These are phyloP conservation scores for Nicotiana otophora DNA, from an alignment of 257 asterid species.

Conservation along the genomic window DNA sequence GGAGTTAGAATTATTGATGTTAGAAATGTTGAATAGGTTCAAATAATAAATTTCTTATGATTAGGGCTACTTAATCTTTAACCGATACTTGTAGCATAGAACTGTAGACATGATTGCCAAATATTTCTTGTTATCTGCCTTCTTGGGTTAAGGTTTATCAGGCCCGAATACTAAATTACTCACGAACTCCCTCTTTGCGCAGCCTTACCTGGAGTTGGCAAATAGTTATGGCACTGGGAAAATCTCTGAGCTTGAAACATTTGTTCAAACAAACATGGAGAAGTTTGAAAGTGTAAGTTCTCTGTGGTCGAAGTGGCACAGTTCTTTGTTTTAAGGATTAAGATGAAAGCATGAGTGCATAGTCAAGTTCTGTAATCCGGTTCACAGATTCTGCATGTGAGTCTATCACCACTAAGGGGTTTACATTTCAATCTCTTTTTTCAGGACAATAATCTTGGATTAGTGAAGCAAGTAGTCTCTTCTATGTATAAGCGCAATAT, in stretches of 20 bases:
- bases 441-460: slow-evolving; percentile 86
- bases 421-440: slow-evolving; percentile 1
- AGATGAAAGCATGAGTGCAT: not conserved
- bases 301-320: not conserved
- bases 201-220: slow-evolving; percentile 84
- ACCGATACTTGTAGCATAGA: not conserved
- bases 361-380: not conserved
- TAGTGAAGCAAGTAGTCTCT: slow-evolving; percentile 85
- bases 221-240: slow-evolving; percentile 61
- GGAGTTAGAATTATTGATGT: not conserved
- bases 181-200: slow-evolving; percentile 15
- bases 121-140: not conserved
- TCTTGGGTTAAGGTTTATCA: not conserved
- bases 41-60: not conserved
- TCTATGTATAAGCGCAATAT: slow-evolving; percentile 92
- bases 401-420: not conserved
- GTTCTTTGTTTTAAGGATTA: not conserved
- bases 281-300: slow-evolving; percentile 72
- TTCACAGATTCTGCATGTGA: not conserved
- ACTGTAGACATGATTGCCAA: not conserved
- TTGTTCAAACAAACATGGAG: slow-evolving; percentile 55
- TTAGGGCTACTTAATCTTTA: not conserved
- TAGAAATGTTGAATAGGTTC: not conserved
- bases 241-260: slow-evolving; percentile 61
- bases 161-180: not conserved